Evolutionary conservation across 2,329 filamentous ascomycete genomes (phyloP), one percentile per base, ranked within the genome.

Genomic region (Scytalidium sp.): DNA sequence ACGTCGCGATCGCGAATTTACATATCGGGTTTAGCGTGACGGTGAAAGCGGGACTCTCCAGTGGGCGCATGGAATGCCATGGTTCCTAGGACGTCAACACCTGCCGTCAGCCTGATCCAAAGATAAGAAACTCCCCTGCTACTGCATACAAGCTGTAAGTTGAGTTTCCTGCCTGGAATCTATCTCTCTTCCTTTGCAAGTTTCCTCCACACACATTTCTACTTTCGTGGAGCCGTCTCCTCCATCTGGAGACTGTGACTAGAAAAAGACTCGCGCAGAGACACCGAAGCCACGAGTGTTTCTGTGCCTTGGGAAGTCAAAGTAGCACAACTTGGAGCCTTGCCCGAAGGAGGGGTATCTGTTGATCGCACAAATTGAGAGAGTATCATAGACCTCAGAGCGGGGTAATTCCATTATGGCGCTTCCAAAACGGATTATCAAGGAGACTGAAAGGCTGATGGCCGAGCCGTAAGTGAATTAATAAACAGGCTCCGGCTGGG

Each of bases 371-470:
- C 7, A 15, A 10, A 36, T 36, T n/a, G 25, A 36, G 6, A 36
- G 5, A 10, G 5, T n/a, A 15, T 25, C n/a, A 27, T 23, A 29
- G 8, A 42, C 19, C 32, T n/a, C 5, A n/a, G 13, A 36, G 32
- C 32, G 32, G 32, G 32, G 32, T 36, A 36, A n/a, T 36, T 36
- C 21, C 46, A 57, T 46, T 22, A 79, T 78, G 89, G 85, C 90
- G 56, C 78, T 99, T 58, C 93, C 94, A 25, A 99, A 99, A 79
- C 82, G 94, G 67, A 99, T 99, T 66, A 82, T 97, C 66, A 99
- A 99, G 75, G 95, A 99, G 81, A 99, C 94, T 19, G 93, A 99
- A 75, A 86, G 94, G 66, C 81, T 99, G 60, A 92, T 96, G 83
- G 89, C 90, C 56, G 94, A 99, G 73, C 94, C 94, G 90, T 96